Percentiles rank a stretch among this genome's conserved stretches.
Evolutionary conservation across 768 basidiomycete genomes (phyloP).

Genomic region (Gautieria morchelliformis): DNA sequence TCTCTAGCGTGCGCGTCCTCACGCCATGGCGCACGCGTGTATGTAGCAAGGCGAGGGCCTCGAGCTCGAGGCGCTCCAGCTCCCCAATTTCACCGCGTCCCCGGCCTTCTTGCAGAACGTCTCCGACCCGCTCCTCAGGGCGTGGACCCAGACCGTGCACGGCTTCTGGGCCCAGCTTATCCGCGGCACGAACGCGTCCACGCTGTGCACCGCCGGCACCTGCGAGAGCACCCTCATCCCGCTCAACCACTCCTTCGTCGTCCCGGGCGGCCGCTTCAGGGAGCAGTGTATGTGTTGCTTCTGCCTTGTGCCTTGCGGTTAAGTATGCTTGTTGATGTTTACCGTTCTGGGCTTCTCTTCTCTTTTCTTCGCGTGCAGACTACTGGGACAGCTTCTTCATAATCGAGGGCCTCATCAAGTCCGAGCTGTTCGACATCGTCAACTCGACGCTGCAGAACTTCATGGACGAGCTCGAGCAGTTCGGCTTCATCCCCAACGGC

Average conservation of each 20-base stretch:
- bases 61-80: conserved; percentile 56
- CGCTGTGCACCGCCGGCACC: conserved; percentile 44
- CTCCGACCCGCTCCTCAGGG: conserved; percentile 55
- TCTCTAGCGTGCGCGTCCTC: neutral
- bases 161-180: conserved; percentile 79
- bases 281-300: conserved; percentile 59
- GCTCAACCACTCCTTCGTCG: conserved; percentile 82
- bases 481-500: conserved; percentile 93
- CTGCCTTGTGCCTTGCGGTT: neutral
- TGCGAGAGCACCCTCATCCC: conserved; percentile 87
- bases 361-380: conserved; percentile 25
- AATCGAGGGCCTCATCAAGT: conserved; percentile 74
- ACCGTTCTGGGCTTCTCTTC: neutral
- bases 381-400: conserved; percentile 81
- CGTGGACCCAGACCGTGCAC: conserved; percentile 73
- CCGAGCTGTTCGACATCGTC: conserved; percentile 60
- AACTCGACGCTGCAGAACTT: conserved; percentile 84
- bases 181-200: conserved; percentile 59
- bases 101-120: conserved; percentile 69
- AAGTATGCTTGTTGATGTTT: conserved; percentile 9
- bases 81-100: conserved; percentile 50
- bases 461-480: conserved; percentile 79
- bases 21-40: neutral
- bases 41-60: conserved; percentile 65
- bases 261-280: conserved; percentile 81